phyloP scores from a whole-genome alignment of 805 yeast genomes.

The Candida mattraensis region DNA sequence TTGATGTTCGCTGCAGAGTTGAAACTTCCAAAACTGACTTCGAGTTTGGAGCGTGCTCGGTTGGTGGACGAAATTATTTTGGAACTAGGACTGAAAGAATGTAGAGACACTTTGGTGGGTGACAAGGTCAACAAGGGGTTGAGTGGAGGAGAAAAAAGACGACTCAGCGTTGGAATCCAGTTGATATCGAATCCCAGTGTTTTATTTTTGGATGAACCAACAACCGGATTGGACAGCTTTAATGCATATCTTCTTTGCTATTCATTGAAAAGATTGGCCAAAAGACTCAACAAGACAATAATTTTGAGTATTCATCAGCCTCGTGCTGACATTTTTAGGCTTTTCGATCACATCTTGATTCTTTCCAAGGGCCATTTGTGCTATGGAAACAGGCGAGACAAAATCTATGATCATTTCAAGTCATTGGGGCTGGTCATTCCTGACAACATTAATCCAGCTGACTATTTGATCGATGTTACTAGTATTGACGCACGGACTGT shows the following conservation, averaged over 20 bases:
- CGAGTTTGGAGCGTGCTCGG: conserved; percentile 41
- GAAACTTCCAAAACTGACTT: conserved; percentile 50
- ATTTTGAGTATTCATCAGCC: conserved; percentile 84
- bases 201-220: conserved; percentile 81
- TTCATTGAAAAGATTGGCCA: conserved; percentile 58
- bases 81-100: conserved; percentile 65
- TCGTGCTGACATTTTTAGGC: conserved; percentile 66
- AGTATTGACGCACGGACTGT: conserved; percentile 51
- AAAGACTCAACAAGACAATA: conserved; percentile 60
- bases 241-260: conserved; percentile 66
- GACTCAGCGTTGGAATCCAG: conserved; percentile 78
- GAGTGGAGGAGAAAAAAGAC: conserved; percentile 83
- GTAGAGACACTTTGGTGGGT: conserved; percentile 60
- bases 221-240: conserved; percentile 82
- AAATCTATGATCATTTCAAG: conserved; percentile 49
- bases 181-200: conserved; percentile 73
- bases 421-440: conserved; percentile 46
- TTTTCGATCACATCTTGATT: conserved; percentile 68
- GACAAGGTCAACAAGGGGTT: conserved; percentile 54
- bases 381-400: conserved; percentile 45
- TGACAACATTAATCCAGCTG: conserved; percentile 58
- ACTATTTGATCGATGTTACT: conserved; percentile 54
- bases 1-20: conserved; percentile 69
- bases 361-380: conserved; percentile 59
- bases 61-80: conserved; percentile 61